phyloP scores from a whole-genome alignment of 352 stramenopile genomes.

The Plasmopara muralis region DNA sequence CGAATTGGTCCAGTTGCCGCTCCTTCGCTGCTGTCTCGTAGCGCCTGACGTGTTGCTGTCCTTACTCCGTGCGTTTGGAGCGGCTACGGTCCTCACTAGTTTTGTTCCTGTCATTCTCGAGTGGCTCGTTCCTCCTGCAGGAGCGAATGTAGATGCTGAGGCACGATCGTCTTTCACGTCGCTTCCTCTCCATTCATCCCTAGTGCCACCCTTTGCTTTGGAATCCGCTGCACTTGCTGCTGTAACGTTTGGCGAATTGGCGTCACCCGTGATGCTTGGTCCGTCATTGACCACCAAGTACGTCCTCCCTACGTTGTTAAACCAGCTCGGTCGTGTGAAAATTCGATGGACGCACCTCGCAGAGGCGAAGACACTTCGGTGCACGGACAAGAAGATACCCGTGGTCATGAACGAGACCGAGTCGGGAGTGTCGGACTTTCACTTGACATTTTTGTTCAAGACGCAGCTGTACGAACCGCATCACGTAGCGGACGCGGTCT shows the following conservation, averaged over 20 bases:
- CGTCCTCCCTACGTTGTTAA: constrained; percentile 46
- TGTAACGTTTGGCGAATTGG: constrained; percentile 43
- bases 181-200: constrained; percentile 7
- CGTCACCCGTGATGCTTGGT: constrained; percentile 44
- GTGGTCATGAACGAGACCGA: constrained; percentile 22
- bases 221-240: constrained; percentile 41
- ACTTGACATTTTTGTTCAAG: constrained; percentile 60
- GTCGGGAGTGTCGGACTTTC: constrained; percentile 29
- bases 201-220: constrained; percentile 29
- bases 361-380: constrained; percentile 29
- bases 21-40: constrained; percentile 32
- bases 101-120: constrained; percentile 63
- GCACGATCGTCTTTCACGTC: constrained; percentile 17
- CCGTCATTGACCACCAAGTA: constrained; percentile 57
- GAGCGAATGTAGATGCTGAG: constrained; percentile 5
- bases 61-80: constrained; percentile 43
- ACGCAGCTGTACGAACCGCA: constrained; percentile 54
- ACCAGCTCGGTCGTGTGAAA: constrained; percentile 43
- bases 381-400: constrained; percentile 25
- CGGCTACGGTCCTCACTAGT: constrained; percentile 32
- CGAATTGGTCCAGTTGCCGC: constrained; percentile 24
- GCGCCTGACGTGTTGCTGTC: constrained; percentile 44
- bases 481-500: constrained; percentile 53
- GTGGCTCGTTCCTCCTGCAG: constrained; percentile 41
- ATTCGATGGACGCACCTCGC: constrained; percentile 53